Evolutionary conservation across 768 basidiomycete species (phyloP), one percentile per base, ranked within the genome.

Genomic region (Lactifluus subvellereus): DNA sequence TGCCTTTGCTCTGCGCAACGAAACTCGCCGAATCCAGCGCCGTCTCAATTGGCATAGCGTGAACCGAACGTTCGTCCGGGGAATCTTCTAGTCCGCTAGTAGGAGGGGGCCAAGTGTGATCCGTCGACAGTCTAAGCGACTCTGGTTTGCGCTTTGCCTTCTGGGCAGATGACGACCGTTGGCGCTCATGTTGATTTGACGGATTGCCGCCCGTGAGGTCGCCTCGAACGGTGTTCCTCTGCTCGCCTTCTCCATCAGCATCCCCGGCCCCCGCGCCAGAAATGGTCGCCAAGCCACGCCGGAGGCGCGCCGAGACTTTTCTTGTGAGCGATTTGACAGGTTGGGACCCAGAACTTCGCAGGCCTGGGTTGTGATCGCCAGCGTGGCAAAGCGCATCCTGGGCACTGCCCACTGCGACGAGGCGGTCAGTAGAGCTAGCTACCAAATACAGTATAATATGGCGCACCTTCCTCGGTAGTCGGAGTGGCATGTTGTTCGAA

Each of bases 241-340:
- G 52, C 3, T 9, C 57, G 37, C 14, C 22, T 49, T 59, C 51
- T 22, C 37, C 48, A 30, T 50, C 57, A 27, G n/a, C 54, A 0
- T 54, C n/a, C 18, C 38, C 57, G 20, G 52, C 38, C 16, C 45
- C 52, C 2, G 35, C 27, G 7, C 47, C 37, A 40, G 42, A 51
- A 40, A 60, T 48, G 16, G 53, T n/a, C 8, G 59, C 48, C 18
- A 16, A 27, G 22, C 62, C 62, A 18, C 57, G 60, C n/a, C 56
- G 64, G 27, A 67, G 45, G 47, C 45, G 60, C 16, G 57, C 50
- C 4, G 67, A 67, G 9, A 66, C 47, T 32, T 67, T 67, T n/a
- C 67, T 66, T 47, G 64, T 55, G 11, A 67, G 65, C 5, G 61
- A 59, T 18, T 50, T 60, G 54, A 55, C 43, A 13, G 54, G 49